These are phyloP conservation scores for Tieghemiomyces parasiticus DNA, from an alignment of 192 early-diverging fungal species.

Conservation along the genomic window DNA sequence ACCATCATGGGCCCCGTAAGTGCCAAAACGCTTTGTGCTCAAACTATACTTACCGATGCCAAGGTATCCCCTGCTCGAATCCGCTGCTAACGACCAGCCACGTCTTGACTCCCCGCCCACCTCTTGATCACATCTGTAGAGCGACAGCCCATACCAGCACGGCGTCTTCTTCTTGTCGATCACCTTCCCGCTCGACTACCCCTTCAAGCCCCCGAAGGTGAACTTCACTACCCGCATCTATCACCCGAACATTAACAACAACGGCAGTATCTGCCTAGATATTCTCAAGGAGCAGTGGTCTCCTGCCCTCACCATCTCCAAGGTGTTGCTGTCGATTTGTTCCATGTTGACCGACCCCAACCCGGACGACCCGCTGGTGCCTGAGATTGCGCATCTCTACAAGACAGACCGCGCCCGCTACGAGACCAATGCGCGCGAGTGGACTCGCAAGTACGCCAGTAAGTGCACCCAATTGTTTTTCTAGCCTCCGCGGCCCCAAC, in stretches of 20 bases:
- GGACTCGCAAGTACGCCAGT: slow-evolving; percentile 85
- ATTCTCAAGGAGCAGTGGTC: slow-evolving; percentile 99
- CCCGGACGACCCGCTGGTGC: slow-evolving; percentile 94
- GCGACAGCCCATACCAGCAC: slow-evolving; percentile 79
- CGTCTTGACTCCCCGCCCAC: too few species aligned
- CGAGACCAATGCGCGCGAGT: slow-evolving; percentile 81
- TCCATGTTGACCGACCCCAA: slow-evolving; percentile 98
- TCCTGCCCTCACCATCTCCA: slow-evolving; percentile 95
- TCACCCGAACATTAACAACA: slow-evolving; percentile 98
- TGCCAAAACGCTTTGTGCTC: too few species aligned
- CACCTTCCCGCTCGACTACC: slow-evolving; percentile 96
- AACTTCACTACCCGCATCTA: slow-evolving; percentile 95
- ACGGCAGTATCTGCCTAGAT: slow-evolving; percentile 96
- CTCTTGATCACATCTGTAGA: slow-evolving; percentile 74
- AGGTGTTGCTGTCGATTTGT: slow-evolving; percentile 96
- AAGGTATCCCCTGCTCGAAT: too few species aligned
- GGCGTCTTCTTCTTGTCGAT: slow-evolving; percentile 97
- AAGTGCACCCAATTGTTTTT: too few species aligned
- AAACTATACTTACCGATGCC: too few species aligned
- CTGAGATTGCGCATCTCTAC: slow-evolving; percentile 95
- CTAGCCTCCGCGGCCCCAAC: too few species aligned
- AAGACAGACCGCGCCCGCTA: slow-evolving; percentile 86
- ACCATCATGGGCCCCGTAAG: slow-evolving; percentile 97
- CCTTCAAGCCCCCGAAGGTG: slow-evolving; percentile 97
- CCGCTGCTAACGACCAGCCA: too few species aligned